A percentile compares a stretch with the other conserved stretches of the same genome.
Evolutionary conservation across 306 rosid genomes (phyloP).

Genomic region (Leucaena leucocephala): DNA sequence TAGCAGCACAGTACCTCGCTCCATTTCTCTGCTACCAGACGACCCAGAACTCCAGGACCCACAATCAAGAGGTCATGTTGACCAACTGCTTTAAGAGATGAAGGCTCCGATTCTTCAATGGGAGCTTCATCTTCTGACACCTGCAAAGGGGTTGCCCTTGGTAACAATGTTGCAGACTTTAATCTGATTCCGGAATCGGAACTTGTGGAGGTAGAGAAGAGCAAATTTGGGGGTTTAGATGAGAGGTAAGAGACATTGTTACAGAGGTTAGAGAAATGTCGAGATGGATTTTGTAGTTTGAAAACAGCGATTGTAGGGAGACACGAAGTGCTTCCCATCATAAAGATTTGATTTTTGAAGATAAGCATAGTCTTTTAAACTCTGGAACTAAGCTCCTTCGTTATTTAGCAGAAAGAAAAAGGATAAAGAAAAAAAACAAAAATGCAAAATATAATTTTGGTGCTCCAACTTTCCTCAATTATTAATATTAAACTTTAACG

Average conservation of each 20-base stretch:
- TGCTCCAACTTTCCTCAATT: too few species aligned
- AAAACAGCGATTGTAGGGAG: slow-evolving; percentile 36
- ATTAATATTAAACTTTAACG: too few species aligned
- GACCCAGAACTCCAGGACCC: slow-evolving; percentile 97
- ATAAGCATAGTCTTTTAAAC: slow-evolving; percentile 1
- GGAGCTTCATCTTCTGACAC: slow-evolving; percentile 52
- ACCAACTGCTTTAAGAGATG: slow-evolving; percentile 44
- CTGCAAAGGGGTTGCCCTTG: slow-evolving; percentile 49
- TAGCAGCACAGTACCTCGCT: slow-evolving; percentile 53
- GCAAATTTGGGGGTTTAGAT: slow-evolving; percentile 22
- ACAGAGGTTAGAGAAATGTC: slow-evolving; percentile 38
- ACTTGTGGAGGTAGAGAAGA: slow-evolving; percentile 22
- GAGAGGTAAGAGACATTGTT: slow-evolving; percentile 22
- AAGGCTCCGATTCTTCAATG: not conserved
- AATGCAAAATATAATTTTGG: too few species aligned
- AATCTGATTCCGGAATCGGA: slow-evolving; percentile 29
- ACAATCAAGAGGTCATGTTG: slow-evolving; percentile 76
- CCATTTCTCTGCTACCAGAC: slow-evolving; percentile 89
- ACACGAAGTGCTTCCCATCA: slow-evolving; percentile 51
- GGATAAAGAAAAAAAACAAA: too few species aligned
- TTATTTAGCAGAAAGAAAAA: too few species aligned
- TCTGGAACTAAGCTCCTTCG: not conserved
- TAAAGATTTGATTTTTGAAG: slow-evolving; percentile 22
- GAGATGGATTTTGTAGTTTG: slow-evolving; percentile 33
- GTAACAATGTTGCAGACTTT: slow-evolving; percentile 39